These are phyloP conservation scores for Pythium diclinum DNA, from an alignment of 352 stramenopile genomes.

Conservation along the genomic window DNA sequence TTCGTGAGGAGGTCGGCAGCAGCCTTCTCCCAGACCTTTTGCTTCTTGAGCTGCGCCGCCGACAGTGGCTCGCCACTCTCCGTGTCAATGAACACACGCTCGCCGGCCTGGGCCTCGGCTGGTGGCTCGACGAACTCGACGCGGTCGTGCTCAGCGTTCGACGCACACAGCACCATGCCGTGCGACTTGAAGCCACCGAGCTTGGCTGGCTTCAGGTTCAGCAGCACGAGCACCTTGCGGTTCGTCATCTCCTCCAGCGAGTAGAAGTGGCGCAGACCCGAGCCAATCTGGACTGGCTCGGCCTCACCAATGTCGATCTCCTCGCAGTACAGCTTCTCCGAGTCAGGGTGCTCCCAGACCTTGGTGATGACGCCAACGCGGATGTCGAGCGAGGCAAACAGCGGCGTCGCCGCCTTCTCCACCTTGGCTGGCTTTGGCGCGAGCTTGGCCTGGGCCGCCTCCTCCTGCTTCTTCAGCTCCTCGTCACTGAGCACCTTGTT, in stretches of 20 bases:
- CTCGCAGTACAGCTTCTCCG: constrained; percentile 97
- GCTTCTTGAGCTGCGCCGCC: constrained; percentile 83
- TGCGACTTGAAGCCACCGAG: constrained; percentile 95
- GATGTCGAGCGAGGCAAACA: constrained; percentile 80
- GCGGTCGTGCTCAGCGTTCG: constrained; percentile 80
- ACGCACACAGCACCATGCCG: constrained; percentile 97
- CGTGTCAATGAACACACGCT: constrained; percentile 88
- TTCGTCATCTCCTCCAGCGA: constrained; percentile 94
- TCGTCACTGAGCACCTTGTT: constrained; percentile 86
- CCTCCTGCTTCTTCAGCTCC: constrained; percentile 61
- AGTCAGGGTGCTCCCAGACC: constrained; percentile 83
- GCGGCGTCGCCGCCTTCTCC: constrained; percentile 49
- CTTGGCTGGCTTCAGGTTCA: constrained; percentile 98
- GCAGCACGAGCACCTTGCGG: constrained; percentile 94
- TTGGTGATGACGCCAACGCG: constrained; percentile 79
- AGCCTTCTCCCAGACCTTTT: constrained; percentile 85
- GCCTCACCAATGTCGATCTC: constrained; percentile 98
- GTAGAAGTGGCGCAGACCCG: constrained; percentile 94
- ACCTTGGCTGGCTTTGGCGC: constrained; percentile 42
- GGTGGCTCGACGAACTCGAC: constrained; percentile 95
- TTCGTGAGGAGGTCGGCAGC: constrained; percentile 66
- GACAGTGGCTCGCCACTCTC: constrained; percentile 72
- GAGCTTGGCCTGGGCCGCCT: constrained; percentile 40
- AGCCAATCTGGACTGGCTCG: constrained; percentile 93
- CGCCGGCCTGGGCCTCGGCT: constrained; percentile 87